Evolutionary conservation across 192 early-diverging fungal species (phyloP), one percentile per base, ranked within the genome.

Genomic region (Phycomyces nitens): DNA sequence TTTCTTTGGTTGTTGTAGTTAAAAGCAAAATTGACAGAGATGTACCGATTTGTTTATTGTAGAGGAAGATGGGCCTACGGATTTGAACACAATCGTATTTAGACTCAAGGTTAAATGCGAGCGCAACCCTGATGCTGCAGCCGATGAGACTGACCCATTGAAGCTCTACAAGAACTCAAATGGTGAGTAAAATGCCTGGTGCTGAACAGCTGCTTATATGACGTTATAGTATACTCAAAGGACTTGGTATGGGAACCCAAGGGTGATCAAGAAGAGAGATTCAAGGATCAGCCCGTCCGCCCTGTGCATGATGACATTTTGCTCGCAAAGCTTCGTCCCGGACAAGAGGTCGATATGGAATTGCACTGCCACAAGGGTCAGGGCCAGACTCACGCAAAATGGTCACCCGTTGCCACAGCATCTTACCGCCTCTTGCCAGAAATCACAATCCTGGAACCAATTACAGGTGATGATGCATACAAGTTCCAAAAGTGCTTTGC

Each of bases 371-470:
- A 84, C 39, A 97, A 97, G 79, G 95, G 97, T 14, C 80, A 93
- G 52, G 97, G 95, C 34, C 88, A 91, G 73, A 94, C 97, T 65
- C 97, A 99, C 58, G 94, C 95, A 62, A 99, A 99, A 64, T 99
- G 89, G 82, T 97, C 95, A 4, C 97, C 97, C 10, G 95, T 97
- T 70, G 93, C 92, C 3, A 96, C 95, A 2, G 97, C 95, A 3
- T 92, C 94, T 23, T 99, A 99, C 73, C 86, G 97, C 22, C 75
- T 99, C 54, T 77, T 99, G 38, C 97, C 97, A 4, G 89, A 94
- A 40, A 99, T 99, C 57, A 78, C 85, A 58, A 84, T 99, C 56
- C 76, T 90, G 49, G 71, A 88, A 49, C 89, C 90, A 41, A 97
- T 99, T 65, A 84, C 79, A 0, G 93, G 91, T 39, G 88, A 93